Evolutionary conservation across 306 rosid species (phyloP).

Genomic region (Glycyrrhiza uralensis): DNA sequence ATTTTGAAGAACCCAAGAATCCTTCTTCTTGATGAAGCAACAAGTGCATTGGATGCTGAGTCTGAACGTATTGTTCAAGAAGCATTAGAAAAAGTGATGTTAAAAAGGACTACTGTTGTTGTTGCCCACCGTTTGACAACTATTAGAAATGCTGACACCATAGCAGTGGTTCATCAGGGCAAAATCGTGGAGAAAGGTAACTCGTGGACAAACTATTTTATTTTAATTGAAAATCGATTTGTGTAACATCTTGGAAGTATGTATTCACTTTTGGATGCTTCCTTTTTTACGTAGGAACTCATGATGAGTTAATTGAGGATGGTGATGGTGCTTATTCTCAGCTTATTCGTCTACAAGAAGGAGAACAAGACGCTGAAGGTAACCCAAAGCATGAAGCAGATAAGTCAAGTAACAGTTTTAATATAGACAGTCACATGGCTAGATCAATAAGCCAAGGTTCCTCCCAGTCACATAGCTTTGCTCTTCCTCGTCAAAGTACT

Average conservation of each 20-base stretch:
- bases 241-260: neutral
- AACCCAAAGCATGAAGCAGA: slow-evolving; percentile 17
- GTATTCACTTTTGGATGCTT: slow-evolving; percentile 15
- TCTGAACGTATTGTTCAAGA: slow-evolving; percentile 93
- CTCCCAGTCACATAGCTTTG: slow-evolving; percentile 34
- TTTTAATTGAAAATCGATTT: neutral
- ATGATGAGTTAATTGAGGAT: slow-evolving; percentile 52
- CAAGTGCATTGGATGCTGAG: slow-evolving; percentile 86
- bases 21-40: slow-evolving; percentile 93
- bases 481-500: slow-evolving; percentile 29
- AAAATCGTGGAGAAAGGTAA: slow-evolving; percentile 76
- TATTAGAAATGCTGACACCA: slow-evolving; percentile 68
- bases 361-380: slow-evolving; percentile 32
- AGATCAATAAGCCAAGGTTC: slow-evolving; percentile 52
- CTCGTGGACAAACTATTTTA: neutral
- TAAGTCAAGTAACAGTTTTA: slow-evolving; percentile 11
- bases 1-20: slow-evolving; percentile 84
- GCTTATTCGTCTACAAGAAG: slow-evolving; percentile 71
- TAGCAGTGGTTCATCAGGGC: slow-evolving; percentile 86
- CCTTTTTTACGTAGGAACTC: slow-evolving; percentile 54
- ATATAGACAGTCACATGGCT: slow-evolving; percentile 20
- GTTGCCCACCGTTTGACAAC: slow-evolving; percentile 96
- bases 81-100: slow-evolving; percentile 64
- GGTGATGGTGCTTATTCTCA: slow-evolving; percentile 79
- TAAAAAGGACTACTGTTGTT: slow-evolving; percentile 69